These are phyloP conservation scores for Skeletonema grethae DNA, from an alignment of 108 stramenopile species.

Conservation along the genomic window DNA sequence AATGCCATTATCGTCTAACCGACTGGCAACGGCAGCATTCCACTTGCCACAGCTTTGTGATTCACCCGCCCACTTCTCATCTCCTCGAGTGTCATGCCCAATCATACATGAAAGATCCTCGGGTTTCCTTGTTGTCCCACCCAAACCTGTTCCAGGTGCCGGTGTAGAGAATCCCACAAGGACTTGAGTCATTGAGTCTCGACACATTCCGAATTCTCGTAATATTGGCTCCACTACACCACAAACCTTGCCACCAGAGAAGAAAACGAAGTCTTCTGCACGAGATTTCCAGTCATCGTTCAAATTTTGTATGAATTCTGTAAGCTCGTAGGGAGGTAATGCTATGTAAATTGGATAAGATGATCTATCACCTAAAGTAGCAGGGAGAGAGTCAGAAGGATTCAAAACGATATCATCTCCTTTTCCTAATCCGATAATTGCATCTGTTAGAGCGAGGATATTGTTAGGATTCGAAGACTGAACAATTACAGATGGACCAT, in stretches of 20 bases:
- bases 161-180: conserved; percentile 66
- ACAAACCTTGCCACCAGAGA: conserved; percentile 70
- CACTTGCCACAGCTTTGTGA: conserved; percentile 82
- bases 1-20: conserved; percentile 62
- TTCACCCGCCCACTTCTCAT: conserved; percentile 80
- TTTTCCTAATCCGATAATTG: conserved; percentile 58
- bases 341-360: conserved; percentile 81
- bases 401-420: conserved; percentile 69
- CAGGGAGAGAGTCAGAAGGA: conserved; percentile 60
- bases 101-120: conserved; percentile 60
- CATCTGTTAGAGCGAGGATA: conserved; percentile 49
- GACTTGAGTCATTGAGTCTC: conserved; percentile 82
- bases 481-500: conserved; percentile 76
- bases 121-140: conserved; percentile 30
- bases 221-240: conserved; percentile 78
- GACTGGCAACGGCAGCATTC: conserved; percentile 70
- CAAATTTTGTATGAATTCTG: conserved; percentile 63
- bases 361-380: conserved; percentile 40
- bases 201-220: conserved; percentile 72
- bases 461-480: conserved; percentile 44
- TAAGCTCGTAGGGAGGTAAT: conserved; percentile 65
- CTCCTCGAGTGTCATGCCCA: conserved; percentile 65
- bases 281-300: conserved; percentile 54
- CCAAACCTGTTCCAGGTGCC: conserved; percentile 16
- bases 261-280: conserved; percentile 75